Conservation (phyloP, 768 basidiomycete species). For the Pholiota molesta region DNA sequence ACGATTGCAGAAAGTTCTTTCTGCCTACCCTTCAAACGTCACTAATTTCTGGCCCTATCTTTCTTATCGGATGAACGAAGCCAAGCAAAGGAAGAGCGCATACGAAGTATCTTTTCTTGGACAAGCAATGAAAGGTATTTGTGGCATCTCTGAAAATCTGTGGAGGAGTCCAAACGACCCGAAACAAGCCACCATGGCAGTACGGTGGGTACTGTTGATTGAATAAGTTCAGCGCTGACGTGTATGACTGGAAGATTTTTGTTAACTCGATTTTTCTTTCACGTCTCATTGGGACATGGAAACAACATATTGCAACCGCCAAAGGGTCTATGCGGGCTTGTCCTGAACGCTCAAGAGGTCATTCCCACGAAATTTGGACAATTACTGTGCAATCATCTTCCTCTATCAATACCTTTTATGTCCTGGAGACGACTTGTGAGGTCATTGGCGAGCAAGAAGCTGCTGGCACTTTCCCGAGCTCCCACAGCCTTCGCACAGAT, state of each 20-base stretch:
- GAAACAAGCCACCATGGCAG: constrained; percentile 56
- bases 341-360: constrained; percentile 56
- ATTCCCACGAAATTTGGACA: constrained; percentile 64
- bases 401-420: constrained; percentile 45
- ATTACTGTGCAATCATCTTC: constrained; percentile 37
- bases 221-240: neutral
- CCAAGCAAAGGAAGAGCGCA: constrained; percentile 31
- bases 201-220: constrained; percentile 45
- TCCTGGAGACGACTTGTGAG: constrained; percentile 75
- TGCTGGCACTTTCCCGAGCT: neutral
- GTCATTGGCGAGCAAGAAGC: constrained; percentile 51
- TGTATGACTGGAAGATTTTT: constrained; percentile 52
- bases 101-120: constrained; percentile 58
- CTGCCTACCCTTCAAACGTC: constrained; percentile 43
- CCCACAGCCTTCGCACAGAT: constrained; percentile 49
- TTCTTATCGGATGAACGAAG: constrained; percentile 49
- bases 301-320: constrained; percentile 22
- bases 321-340: constrained; percentile 34
- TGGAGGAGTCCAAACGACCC: constrained; percentile 66
- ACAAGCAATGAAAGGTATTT: constrained; percentile 31
- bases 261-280: constrained; percentile 65
- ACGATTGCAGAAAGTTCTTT: constrained; percentile 44
- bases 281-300: constrained; percentile 52
- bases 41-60: constrained; percentile 80
- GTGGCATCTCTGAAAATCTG: constrained; percentile 44